A percentile compares a stretch with the other conserved stretches of the same genome.
These are phyloP conservation scores for Cardamine occulta DNA, from an alignment of 345 rosid genomes.

Conservation along the genomic window DNA sequence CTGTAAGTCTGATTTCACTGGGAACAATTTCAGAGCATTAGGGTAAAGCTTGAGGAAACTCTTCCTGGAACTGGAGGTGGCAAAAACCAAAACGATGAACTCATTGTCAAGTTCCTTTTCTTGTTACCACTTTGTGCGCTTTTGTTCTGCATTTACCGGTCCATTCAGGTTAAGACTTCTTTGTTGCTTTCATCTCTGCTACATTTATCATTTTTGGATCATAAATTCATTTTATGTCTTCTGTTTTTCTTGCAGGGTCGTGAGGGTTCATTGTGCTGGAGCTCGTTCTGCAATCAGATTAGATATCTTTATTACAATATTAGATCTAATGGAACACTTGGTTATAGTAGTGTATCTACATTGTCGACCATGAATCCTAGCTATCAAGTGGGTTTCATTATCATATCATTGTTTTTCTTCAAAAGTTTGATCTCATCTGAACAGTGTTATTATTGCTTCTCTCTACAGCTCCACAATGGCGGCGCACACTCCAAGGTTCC, in stretches of 20 bases:
- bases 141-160: constrained; percentile 43
- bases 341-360: constrained; percentile 62
- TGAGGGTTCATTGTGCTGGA: constrained; percentile 55
- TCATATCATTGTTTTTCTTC: not conserved
- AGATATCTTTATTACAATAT: constrained; percentile 64
- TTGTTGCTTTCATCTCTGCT: constrained; percentile 10
- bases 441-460: constrained; percentile 15
- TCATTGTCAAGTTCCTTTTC: constrained; percentile 70
- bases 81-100: constrained; percentile 66
- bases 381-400: constrained; percentile 54
- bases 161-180: constrained; percentile 34
- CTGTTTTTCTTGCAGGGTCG: constrained; percentile 50
- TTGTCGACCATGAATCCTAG: constrained; percentile 51
- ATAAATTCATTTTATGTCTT: not conserved
- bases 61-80: constrained; percentile 97
- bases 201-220: constrained; percentile 10
- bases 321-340: constrained; percentile 56
- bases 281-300: constrained; percentile 61
- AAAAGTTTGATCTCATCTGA: constrained; percentile 10
- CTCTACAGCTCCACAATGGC: constrained; percentile 50
- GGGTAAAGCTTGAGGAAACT: constrained; percentile 74
- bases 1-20: constrained; percentile 1
- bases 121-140: constrained; percentile 71
- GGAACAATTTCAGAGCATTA: constrained; percentile 54
- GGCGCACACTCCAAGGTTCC: constrained; percentile 66